Percentiles rank a stretch among this genome's conserved stretches.
Conservation (phyloP, 1,284 basidiomycete genomes). For the Sanghuangporus baumii region DNA sequence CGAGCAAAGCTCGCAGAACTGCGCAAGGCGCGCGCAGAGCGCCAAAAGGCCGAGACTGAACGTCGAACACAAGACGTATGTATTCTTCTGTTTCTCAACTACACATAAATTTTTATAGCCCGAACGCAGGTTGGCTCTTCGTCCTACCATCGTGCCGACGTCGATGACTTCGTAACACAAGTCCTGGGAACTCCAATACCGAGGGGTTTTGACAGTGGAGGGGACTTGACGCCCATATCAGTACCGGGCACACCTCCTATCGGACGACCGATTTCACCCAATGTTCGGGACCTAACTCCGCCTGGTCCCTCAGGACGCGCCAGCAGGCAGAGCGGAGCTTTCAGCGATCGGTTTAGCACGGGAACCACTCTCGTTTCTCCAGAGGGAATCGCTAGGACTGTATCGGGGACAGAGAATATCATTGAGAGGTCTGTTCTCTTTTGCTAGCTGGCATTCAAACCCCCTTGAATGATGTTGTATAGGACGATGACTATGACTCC, state of each 20-base stretch:
- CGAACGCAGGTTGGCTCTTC: constrained; percentile 27
- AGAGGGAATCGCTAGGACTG: constrained; percentile 33
- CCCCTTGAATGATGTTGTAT: not conserved
- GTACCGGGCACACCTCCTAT: constrained; percentile 66
- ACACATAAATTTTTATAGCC: not conserved
- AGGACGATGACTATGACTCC: constrained; percentile 45
- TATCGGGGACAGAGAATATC: constrained; percentile 52
- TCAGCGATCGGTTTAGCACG: constrained; percentile 43
- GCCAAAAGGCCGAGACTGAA: constrained; percentile 56
- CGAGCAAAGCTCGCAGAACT: constrained; percentile 83
- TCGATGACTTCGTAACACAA: constrained; percentile 63
- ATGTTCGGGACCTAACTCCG: constrained; percentile 40
- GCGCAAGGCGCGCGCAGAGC: constrained; percentile 63
- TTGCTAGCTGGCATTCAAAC: not conserved
- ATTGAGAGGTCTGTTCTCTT: constrained; percentile 50
- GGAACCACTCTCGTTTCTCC: constrained; percentile 44
- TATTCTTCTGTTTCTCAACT: not conserved
- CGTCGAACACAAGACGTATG: constrained; percentile 41
- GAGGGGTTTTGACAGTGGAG: constrained; percentile 39
- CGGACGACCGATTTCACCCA: constrained; percentile 30
- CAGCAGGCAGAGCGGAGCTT: constrained; percentile 62
- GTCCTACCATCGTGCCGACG: constrained; percentile 40
- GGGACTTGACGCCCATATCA: constrained; percentile 56
- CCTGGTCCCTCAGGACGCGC: constrained; percentile 50
- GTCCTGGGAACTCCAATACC: constrained; percentile 38